Conservation (phyloP, 768 basidiomycete genomes). For the Leccinum imitatum region DNA sequence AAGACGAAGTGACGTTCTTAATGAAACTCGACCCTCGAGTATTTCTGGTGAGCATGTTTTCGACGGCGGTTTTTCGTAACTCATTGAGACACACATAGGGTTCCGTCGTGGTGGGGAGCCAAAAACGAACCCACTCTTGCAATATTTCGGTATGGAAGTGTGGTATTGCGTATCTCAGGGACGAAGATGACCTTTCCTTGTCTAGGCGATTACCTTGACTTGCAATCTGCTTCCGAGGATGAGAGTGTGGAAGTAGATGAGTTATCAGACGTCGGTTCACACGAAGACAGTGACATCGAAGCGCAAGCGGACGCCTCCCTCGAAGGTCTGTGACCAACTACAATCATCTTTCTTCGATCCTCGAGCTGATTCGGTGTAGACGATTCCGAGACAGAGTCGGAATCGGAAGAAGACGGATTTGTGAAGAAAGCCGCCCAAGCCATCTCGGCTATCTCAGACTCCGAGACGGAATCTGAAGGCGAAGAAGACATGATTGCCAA, state of each 20-base stretch:
- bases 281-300: slow-evolving; percentile 27
- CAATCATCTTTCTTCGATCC: not conserved
- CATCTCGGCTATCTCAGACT: slow-evolving; percentile 21
- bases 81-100: slow-evolving; percentile 2
- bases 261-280: slow-evolving; percentile 16
- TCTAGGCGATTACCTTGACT: slow-evolving; percentile 42
- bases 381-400: slow-evolving; percentile 49
- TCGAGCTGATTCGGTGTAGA: slow-evolving; percentile 15
- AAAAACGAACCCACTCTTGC: slow-evolving; percentile 42
- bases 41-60: slow-evolving; percentile 12
- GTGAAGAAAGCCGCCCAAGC: slow-evolving; percentile 9
- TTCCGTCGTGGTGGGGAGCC: slow-evolving; percentile 2
- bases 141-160: slow-evolving; percentile 46
- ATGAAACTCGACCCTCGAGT: slow-evolving; percentile 5
- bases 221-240: slow-evolving; percentile 55
- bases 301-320: slow-evolving; percentile 12
- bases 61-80: not conserved
- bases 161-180: not conserved
- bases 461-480: slow-evolving; percentile 48
- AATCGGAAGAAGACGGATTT: slow-evolving; percentile 32
- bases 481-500: slow-evolving; percentile 33
- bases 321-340: slow-evolving; percentile 15
- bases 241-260: slow-evolving; percentile 23
- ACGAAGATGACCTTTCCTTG: not conserved
- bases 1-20: slow-evolving; percentile 13